Conservation (phyloP, 2,329 filamentous ascomycete species). For the Cyphellophora attinorum region DNA sequence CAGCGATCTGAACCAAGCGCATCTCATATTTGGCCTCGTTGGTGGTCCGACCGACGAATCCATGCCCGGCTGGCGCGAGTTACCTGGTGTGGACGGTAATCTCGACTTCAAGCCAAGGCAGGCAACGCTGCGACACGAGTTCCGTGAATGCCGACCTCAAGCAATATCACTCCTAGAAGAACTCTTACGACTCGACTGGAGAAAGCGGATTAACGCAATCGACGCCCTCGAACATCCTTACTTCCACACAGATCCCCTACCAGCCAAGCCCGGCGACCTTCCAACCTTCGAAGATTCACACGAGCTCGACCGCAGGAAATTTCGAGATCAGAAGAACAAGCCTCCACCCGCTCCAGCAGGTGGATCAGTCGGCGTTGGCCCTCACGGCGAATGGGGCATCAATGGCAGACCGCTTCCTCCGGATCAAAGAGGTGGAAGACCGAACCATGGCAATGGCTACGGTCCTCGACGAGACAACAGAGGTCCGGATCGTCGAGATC, state of each 20-base stretch:
- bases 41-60: slow-evolving; percentile 80
- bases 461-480: slow-evolving; percentile 14
- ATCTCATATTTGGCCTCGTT: slow-evolving; percentile 88
- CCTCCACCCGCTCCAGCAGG: slow-evolving; percentile 86
- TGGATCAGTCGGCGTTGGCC: slow-evolving; percentile 70
- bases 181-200: slow-evolving; percentile 81
- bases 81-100: slow-evolving; percentile 73
- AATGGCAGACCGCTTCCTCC: slow-evolving; percentile 23
- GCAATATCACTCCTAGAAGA: slow-evolving; percentile 74
- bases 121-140: slow-evolving; percentile 62
- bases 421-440: slow-evolving; percentile 21
- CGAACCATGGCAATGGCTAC: slow-evolving; percentile 21
- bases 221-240: slow-evolving; percentile 90
- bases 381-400: slow-evolving; percentile 48
- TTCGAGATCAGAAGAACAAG: slow-evolving; percentile 73
- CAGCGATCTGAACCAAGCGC: slow-evolving; percentile 79
- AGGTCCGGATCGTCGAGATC: slow-evolving; percentile 17
- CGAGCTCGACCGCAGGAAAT: slow-evolving; percentile 88
- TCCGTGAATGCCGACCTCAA: slow-evolving; percentile 61
- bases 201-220: slow-evolving; percentile 78
- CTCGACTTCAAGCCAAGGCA: slow-evolving; percentile 50
- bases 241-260: slow-evolving; percentile 69
- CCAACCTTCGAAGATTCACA: slow-evolving; percentile 90
- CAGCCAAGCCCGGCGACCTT: slow-evolving; percentile 75
- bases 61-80: slow-evolving; percentile 81